These are phyloP conservation scores for Chrysanthemum seticuspe DNA, from an alignment of 129 eudicot genomes.

Conservation along the genomic window DNA sequence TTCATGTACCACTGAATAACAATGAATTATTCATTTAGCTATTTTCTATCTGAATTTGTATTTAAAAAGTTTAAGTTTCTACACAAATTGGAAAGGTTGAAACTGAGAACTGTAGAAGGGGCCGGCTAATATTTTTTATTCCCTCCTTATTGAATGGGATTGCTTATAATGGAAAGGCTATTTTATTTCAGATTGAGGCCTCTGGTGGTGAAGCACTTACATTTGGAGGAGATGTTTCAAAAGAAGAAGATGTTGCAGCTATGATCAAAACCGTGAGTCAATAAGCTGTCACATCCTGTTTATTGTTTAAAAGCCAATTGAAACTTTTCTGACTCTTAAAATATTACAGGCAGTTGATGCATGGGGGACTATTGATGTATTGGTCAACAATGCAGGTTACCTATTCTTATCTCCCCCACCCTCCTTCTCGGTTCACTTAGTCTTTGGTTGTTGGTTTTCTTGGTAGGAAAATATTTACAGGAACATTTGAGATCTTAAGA, in stretches of 20 bases:
- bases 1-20: neutral
- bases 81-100: too few species aligned
- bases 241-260: constrained; percentile 89
- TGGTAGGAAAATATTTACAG: constrained; percentile 5
- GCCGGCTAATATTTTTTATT: too few species aligned
- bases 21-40: too few species aligned
- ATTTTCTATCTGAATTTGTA: too few species aligned
- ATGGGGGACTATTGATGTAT: constrained; percentile 93
- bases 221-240: constrained; percentile 97
- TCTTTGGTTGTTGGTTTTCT: neutral
- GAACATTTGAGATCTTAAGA: neutral
- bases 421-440: neutral
- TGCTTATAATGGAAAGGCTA: constrained; percentile 5
- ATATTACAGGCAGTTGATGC: constrained; percentile 85
- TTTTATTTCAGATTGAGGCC: constrained; percentile 70
- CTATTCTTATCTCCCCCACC: neutral
- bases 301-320: constrained; percentile 1
- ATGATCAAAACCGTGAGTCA: constrained; percentile 91
- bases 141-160: neutral
- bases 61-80: too few species aligned
- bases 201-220: constrained; percentile 83
- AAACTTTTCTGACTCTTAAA: constrained; percentile 13
- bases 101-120: too few species aligned
- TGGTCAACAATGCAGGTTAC: constrained; percentile 95
- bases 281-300: constrained; percentile 19